Conservation (phyloP, 371 early-diverging fungal species). For the Zychaea mexicana region DNA sequence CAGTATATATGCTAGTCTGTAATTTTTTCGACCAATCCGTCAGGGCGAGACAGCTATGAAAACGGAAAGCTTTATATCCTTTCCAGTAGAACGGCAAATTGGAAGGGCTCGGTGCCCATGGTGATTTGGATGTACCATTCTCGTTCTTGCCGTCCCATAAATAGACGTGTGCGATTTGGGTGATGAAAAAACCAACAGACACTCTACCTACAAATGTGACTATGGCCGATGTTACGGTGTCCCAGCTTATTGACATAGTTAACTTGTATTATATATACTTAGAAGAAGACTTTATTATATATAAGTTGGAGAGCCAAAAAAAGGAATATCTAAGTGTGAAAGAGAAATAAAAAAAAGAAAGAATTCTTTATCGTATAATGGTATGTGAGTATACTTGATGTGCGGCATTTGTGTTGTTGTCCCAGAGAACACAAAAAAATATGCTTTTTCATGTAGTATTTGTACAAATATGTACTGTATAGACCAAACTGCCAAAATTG, state of each 20-base stretch:
- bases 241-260: too few species aligned
- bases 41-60: slow-evolving; percentile 21
- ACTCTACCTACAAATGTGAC: background rate
- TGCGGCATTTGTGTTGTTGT: too few species aligned
- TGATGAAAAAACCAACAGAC: slow-evolving; percentile 1
- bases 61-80: slow-evolving; percentile 21
- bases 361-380: too few species aligned
- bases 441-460: background rate
- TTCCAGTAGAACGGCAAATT: slow-evolving; percentile 28
- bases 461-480: background rate
- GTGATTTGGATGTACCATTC: slow-evolving; percentile 37
- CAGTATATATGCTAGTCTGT: too few species aligned
- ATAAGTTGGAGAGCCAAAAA: too few species aligned
- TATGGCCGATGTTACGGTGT: too few species aligned
- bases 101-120: slow-evolving; percentile 39
- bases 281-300: too few species aligned
- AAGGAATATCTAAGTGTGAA: background rate
- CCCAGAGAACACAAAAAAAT: background rate
- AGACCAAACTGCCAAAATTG: background rate
- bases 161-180: slow-evolving; percentile 1
- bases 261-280: too few species aligned
- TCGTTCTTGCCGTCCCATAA: slow-evolving; percentile 36
- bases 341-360: background rate
- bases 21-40: slow-evolving; percentile 35
- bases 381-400: too few species aligned